These are phyloP conservation scores for Aspergillus sparsus DNA, from an alignment of 495 filamentous ascomycete genomes.

Conservation along the genomic window DNA sequence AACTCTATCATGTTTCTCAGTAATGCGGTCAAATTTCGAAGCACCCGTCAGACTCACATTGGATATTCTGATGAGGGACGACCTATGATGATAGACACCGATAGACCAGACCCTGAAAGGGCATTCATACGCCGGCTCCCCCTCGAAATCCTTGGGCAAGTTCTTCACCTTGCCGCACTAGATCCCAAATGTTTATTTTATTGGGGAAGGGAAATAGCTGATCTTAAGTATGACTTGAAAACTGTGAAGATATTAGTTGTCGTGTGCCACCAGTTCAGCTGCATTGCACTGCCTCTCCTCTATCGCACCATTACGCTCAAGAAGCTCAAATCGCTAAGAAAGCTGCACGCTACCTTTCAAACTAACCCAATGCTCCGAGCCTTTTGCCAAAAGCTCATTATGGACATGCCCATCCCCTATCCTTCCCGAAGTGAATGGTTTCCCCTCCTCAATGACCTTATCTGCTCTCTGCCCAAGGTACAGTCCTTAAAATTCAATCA, in stretches of 20 bases:
- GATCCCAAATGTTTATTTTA: not conserved
- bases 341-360: slow-evolving; percentile 2
- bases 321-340: not conserved
- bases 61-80: too few relatives aligned
- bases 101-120: not conserved
- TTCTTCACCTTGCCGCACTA: not conserved
- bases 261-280: not conserved
- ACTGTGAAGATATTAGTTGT: not conserved
- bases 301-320: not conserved
- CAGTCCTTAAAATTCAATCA: not conserved
- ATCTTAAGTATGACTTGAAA: not conserved
- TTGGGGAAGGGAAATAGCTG: not conserved
- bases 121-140: not conserved
- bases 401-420: not conserved
- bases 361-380: not conserved
- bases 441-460: not conserved
- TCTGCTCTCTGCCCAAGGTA: not conserved
- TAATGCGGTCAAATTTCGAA: too few relatives aligned
- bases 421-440: not conserved
- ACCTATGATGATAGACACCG: too few relatives aligned
- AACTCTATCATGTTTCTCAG: too few relatives aligned
- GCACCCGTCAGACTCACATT: too few relatives aligned
- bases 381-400: not conserved
- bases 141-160: not conserved
- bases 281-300: not conserved